Evolutionary conservation across 768 basidiomycete genomes (phyloP), one percentile per base, ranked within the genome.

Genomic region (Leccinum obscurum): DNA sequence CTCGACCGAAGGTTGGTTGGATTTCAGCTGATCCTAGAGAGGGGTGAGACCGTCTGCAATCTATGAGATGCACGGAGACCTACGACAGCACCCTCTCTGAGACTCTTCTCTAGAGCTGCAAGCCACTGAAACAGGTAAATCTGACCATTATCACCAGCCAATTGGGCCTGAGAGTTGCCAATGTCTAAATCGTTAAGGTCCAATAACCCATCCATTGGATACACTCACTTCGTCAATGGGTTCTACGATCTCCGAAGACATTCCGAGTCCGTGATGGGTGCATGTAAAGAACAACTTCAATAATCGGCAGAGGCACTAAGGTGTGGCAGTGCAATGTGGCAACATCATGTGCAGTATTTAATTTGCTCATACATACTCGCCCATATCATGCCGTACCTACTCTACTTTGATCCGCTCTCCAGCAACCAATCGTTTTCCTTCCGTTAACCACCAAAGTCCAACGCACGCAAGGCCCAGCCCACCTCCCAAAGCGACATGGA

Each of bases 111-210:
- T 3, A 83, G 81, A 10, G 80, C 76, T 7, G 86, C 84, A 10
- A 95, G 80, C 90, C 92, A 96, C 67, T 90, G 89, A 67, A 95
- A 90, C 15, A 95, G 73, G 67, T 92, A 90, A 54, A 94, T 81
- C 63, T 93, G 91, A 14, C 86, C 89, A 72, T 88, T 87, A 59
- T 93, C 93, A 44, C 83, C 85, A 4, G 81, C 73, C 26, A 92
- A 74, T 68, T 88, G 85, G 11, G 85, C 79, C 92, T 93, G 62
- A 50, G 22, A 14, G 49, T 57, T 35, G 64, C 50, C 53, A 62
- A 52, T 44, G 30, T 37, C 35, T 58, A 39, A 63, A 69, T 66
- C 57, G 59, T 60, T 4, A 57, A 39, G 50, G 44, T 44, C 32
- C 17, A 22, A 24, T 4, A 41, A 34, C 50, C 15, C 1, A 44